Evolutionary conservation across 768 basidiomycete species (phyloP), one percentile per base, ranked within the genome.

Genomic region (Agrocybe praecox): DNA sequence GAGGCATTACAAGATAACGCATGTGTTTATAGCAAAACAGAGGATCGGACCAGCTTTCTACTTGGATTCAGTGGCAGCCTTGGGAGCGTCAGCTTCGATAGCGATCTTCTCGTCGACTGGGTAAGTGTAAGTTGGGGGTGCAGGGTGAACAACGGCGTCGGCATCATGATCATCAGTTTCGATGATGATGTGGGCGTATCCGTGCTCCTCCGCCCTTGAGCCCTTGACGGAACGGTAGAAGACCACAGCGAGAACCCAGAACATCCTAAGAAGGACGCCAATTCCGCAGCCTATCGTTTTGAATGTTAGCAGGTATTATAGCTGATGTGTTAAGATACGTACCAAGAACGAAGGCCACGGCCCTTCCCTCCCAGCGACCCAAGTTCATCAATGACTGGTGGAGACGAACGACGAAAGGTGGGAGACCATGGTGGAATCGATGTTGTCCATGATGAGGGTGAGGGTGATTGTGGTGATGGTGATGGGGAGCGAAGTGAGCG

Each of bases 311-410:
- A 64, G 24, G 56, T 29, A 46, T 49, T 26, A 18, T 6, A 10
- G 46, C 23, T 43, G 45, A 48, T 40, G n/a, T 52, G 24, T 44
- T 18, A 19, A 24, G 46, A 33, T 36, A 43, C 70, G 50, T 51
- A 77, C 91, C 92, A 17, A 94, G 80, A 55, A 94, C 91, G 58
- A 94, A 94, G 3, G 92, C 86, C 15, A 94, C 86, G 10, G 86
- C 85, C 49, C 90, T 80, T 49, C 90, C 90, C 71, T 94, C 92
- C 90, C 92, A 93, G 18, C 84, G 84, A 12, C 90, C 89, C 15
- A 94, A 82, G 8, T 81, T 70, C 76, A 84, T 84, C 53, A 93
- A 71, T 2, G 90, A 87, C 53, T 72, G 73, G 64, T 87, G 83
- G 59, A 93, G 72, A 46, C 92, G 85, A 45, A 69, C 73, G 46